phyloP scores from a whole-genome alignment of 208 protist species.

The Trypanosoma platydactyli region DNA sequence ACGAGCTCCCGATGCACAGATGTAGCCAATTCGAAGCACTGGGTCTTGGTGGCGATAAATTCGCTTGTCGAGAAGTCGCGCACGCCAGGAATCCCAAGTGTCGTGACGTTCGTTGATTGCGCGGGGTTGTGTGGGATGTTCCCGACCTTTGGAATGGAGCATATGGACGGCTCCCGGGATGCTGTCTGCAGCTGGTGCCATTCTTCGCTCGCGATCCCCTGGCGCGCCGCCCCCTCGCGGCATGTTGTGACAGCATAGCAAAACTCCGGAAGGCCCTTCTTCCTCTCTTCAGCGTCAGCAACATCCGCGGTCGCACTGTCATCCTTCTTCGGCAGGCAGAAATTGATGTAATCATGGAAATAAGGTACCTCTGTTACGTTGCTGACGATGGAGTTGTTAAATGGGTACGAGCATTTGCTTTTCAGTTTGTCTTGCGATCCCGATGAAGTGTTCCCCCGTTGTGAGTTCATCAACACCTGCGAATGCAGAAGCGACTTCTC shows the following conservation, averaged over 20 bases:
- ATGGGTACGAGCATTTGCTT: neutral
- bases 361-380: constrained; percentile 5
- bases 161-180: too few species aligned
- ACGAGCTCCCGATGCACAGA: constrained; percentile 15
- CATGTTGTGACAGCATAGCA: neutral
- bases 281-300: neutral
- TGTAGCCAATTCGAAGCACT: constrained; percentile 15
- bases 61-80: neutral
- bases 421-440: neutral
- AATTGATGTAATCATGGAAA: constrained; percentile 21
- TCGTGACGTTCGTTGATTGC: too few species aligned
- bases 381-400: neutral
- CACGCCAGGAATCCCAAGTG: neutral
- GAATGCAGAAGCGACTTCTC: neutral
- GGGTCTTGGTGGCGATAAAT: constrained; percentile 1
- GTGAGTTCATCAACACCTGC: neutral
- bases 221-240: too few species aligned
- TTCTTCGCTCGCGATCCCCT: too few species aligned
- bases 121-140: too few species aligned
- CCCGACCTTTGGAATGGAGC: too few species aligned
- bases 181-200: too few species aligned
- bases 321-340: constrained; percentile 12
- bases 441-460: neutral
- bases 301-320: neutral
- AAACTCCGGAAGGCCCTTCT: too few species aligned